Conservation (phyloP, 2,329 filamentous ascomycete genomes). For the Ophiostoma sp. region DNA sequence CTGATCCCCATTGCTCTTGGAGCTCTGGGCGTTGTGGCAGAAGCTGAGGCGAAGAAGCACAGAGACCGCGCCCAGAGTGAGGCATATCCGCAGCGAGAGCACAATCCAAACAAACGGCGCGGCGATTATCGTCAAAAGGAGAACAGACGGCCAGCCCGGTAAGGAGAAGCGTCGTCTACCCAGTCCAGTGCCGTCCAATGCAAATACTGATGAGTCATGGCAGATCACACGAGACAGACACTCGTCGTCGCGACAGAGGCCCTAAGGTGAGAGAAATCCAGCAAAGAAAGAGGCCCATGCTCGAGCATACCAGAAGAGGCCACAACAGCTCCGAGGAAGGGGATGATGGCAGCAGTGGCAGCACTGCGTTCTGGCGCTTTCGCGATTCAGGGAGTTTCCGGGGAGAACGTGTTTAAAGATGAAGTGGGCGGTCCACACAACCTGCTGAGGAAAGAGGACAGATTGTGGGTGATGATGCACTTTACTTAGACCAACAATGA, state of each 20-base stretch:
- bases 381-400: conserved; percentile 24
- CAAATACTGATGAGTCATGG: background rate
- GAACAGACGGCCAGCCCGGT: background rate
- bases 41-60: background rate
- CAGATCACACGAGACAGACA: background rate
- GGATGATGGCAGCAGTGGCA: background rate
- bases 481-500: background rate
- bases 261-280: background rate
- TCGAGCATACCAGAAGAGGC: background rate
- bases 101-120: background rate
- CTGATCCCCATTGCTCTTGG: conserved; percentile 21
- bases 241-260: background rate
- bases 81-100: background rate
- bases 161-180: background rate
- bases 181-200: background rate
- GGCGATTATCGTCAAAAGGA: background rate
- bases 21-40: conserved; percentile 9
- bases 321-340: background rate
- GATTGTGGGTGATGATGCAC: background rate
- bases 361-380: conserved; percentile 26
- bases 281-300: background rate
- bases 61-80: background rate
- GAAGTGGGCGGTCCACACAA: no score
- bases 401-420: background rate
- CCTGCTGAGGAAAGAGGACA: background rate